Evolutionary conservation across 345 rosid species (phyloP), one percentile per base, ranked within the genome.

Genomic region (Microthlaspi erraticum): DNA sequence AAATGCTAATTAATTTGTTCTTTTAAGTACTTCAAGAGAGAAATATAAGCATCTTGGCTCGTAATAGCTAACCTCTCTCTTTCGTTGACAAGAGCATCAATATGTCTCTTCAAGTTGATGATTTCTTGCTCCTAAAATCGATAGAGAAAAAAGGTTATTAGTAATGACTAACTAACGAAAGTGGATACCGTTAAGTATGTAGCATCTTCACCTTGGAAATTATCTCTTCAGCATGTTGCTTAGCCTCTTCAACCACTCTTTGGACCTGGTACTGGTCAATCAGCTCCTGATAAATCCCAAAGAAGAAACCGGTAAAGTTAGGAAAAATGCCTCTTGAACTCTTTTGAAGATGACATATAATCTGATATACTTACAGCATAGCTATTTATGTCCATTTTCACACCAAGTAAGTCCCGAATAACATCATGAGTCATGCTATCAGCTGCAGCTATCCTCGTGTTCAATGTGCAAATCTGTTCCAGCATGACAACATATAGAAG

Each of bases 391-490:
- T 93, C 97, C 84, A 90, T 66, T 77, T 87, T 90, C 68, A 93
- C 88, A 23, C 96, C 90, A 61, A 93, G 93, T 72, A 93, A 82
- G 84, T 93, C 98, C 45, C 92, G 94, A 70, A 93, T 90, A 70
- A 93, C 88, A 73, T 93, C 97, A 70, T 90, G 96, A 20, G 98
- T 90, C 98, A 88, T 93, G 91, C 87, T 93, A 80, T 93, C 98
- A 52, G 92, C 92, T 52, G 96, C 89, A 62, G 96, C 98, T 66
- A 93, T 78, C 70, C 97, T 85, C 10, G 97, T 79, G 39, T 81
- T 88, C 70, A 93, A 83, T 81, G 77, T 71, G 58, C 88, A 88
- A 59, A 86, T 81, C 98, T 90, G 87, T 71, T 74, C 39, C 75
- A 71, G 51, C 42, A 57, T 39, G 70, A 63, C 26, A 36, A 18